Evolutionary conservation across 1,284 basidiomycete species (phyloP).

Genomic region (Inonotus hispidus): DNA sequence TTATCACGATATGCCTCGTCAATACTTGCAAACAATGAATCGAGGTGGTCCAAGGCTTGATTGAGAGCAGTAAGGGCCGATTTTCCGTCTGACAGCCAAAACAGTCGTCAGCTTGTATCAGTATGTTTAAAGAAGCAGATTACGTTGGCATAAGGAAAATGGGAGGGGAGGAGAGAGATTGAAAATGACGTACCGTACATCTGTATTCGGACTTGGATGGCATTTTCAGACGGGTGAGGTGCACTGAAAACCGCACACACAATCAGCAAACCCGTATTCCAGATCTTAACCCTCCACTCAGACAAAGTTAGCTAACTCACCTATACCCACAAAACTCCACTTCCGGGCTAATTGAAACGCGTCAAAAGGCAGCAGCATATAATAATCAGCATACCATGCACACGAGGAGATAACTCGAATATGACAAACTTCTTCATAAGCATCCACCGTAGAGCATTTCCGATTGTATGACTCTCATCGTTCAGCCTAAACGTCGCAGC

Average conservation of each 20-base stretch:
- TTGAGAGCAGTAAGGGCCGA: conserved; percentile 78
- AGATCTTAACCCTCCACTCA: not conserved
- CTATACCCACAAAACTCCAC: conserved; percentile 99
- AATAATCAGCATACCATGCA: not conserved
- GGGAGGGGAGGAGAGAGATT: conserved; percentile 1
- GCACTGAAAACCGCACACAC: conserved; percentile 60
- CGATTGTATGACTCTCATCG: conserved; percentile 94
- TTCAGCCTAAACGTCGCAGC: conserved; percentile 90
- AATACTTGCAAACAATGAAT: conserved; percentile 65
- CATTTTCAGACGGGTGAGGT: conserved; percentile 94
- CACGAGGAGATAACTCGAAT: no score
- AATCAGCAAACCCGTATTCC: no score
- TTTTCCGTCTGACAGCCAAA: conserved; percentile 52
- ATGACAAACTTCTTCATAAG: conserved; percentile 94
- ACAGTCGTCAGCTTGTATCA: no score
- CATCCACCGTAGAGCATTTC: conserved; percentile 95
- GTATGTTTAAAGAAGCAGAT: not conserved
- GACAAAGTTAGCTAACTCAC: conserved; percentile 35
- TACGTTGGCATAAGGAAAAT: not conserved
- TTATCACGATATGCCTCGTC: conserved; percentile 60
- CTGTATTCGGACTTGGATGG: conserved; percentile 94
- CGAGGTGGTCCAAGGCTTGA: conserved; percentile 69
- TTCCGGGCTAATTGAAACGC: conserved; percentile 66
- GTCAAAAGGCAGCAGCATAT: not conserved
- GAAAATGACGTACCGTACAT: conserved; percentile 85